Percentiles rank a stretch among this genome's conserved stretches.
Evolutionary conservation across 2,329 filamentous ascomycete species (phyloP).

Genomic region (Drechslerella coelobrocha): DNA sequence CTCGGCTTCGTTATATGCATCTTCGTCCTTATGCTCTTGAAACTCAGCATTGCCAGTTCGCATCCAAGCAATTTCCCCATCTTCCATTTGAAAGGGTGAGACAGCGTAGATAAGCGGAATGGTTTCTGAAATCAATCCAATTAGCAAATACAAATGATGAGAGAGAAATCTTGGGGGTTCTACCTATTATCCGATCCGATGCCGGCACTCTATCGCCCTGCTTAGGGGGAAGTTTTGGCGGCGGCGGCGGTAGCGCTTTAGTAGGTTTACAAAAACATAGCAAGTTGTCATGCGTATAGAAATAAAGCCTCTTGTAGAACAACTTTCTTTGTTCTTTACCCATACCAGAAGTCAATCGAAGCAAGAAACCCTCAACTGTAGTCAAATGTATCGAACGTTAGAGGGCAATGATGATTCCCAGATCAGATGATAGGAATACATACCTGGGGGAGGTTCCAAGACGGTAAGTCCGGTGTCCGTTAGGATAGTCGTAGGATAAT

Average conservation of each 20-base stretch:
- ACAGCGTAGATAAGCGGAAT: constrained; percentile 67
- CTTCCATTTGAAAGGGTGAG: constrained; percentile 67
- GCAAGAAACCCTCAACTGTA: constrained; percentile 69
- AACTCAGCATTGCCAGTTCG: constrained; percentile 60
- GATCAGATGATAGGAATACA: background rate
- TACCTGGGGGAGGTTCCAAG: constrained; percentile 65
- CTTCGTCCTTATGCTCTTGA: constrained; percentile 64
- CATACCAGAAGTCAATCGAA: constrained; percentile 69
- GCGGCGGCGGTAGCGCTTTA: constrained; percentile 67
- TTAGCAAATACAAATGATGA: background rate
- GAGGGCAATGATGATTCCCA: background rate
- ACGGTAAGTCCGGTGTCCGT: constrained; percentile 58
- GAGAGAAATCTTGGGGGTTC: constrained; percentile 56
- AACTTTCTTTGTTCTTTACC: constrained; percentile 68
- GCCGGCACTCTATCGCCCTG: constrained; percentile 63
- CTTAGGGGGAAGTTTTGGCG: constrained; percentile 63
- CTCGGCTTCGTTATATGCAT: constrained; percentile 67
- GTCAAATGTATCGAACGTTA: background rate
- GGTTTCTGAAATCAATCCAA: constrained; percentile 20
- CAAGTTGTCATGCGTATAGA: constrained; percentile 69
- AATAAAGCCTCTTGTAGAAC: constrained; percentile 69
- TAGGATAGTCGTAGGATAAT: constrained; percentile 66
- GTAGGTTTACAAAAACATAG: constrained; percentile 69
- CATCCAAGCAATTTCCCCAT: constrained; percentile 67
- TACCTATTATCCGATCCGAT: constrained; percentile 64